Conservation (phyloP, 805 yeast species). For the Kluyveromyces wickerhamii region DNA sequence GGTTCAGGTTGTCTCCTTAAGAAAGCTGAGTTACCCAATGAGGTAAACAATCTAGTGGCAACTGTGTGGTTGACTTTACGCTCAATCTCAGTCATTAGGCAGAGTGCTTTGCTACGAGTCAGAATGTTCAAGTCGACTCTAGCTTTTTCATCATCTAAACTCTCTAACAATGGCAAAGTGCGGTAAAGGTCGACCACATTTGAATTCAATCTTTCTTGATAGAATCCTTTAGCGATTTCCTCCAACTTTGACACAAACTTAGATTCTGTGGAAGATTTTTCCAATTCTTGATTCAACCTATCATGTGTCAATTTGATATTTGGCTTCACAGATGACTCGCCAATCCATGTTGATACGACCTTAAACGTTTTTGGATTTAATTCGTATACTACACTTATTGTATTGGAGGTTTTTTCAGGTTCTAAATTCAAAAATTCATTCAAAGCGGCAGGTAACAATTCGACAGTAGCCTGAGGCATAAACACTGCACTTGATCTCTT, state of each 20-base stretch:
- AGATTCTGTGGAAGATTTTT: constrained; percentile 4
- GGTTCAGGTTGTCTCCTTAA: constrained; percentile 87
- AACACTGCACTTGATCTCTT: constrained; percentile 86
- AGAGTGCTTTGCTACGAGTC: constrained; percentile 47
- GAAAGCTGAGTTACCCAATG: constrained; percentile 71
- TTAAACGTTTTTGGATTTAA: constrained; percentile 66
- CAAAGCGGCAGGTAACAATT: constrained; percentile 61
- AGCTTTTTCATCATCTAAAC: constrained; percentile 78
- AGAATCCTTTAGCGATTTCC: constrained; percentile 21
- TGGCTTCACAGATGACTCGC: constrained; percentile 64
- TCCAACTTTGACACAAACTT: constrained; percentile 13
- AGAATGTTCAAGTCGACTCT: constrained; percentile 66
- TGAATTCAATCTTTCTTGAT: constrained; percentile 18
- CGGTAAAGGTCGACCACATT: constrained; percentile 19
- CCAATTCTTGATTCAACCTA: constrained; percentile 16
- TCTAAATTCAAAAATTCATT: constrained; percentile 54
- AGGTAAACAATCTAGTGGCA: constrained; percentile 70
- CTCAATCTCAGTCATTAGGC: constrained; percentile 64
- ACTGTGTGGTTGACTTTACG: constrained; percentile 77
- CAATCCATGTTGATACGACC: constrained; percentile 68
- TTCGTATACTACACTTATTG: constrained; percentile 72
- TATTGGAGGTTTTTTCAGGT: constrained; percentile 51
- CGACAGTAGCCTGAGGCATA: constrained; percentile 64
- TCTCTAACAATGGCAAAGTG: constrained; percentile 61
- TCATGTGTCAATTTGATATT: constrained; percentile 26